phyloP scores from a whole-genome alignment of 805 yeast species.

The Blastobotrys attinorum region DNA sequence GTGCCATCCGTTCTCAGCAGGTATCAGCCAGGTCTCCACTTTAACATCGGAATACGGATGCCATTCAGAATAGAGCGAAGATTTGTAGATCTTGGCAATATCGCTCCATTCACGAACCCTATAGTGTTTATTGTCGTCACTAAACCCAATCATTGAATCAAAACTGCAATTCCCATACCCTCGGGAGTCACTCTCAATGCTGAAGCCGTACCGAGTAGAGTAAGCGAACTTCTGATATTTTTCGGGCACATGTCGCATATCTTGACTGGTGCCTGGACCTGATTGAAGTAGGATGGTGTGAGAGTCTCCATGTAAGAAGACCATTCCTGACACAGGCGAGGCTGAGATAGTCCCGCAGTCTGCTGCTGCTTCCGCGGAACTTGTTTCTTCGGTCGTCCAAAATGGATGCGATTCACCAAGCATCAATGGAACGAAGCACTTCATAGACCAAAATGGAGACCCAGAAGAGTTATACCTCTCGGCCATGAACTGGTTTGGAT shows the following conservation, averaged over 20 bases:
- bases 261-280: slow-evolving; percentile 9
- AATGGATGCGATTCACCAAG: slow-evolving; percentile 16
- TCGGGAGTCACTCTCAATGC: slow-evolving; percentile 13
- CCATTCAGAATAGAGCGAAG: slow-evolving; percentile 15
- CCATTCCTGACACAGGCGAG: slow-evolving; percentile 11
- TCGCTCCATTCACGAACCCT: slow-evolving; percentile 10
- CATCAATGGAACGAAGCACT: slow-evolving; percentile 17
- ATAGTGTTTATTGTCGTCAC: slow-evolving; percentile 14
- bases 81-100: slow-evolving; percentile 3
- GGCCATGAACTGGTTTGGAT: slow-evolving; percentile 21
- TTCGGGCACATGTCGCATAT: slow-evolving; percentile 11
- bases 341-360: background rate
- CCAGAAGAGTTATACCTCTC: slow-evolving; percentile 20
- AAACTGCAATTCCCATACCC: slow-evolving; percentile 11
- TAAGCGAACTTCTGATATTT: slow-evolving; percentile 24
- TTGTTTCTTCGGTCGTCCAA: slow-evolving; percentile 17
- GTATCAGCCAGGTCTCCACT: slow-evolving; percentile 18
- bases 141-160: slow-evolving; percentile 19
- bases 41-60: slow-evolving; percentile 14
- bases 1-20: slow-evolving; percentile 15
- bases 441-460: slow-evolving; percentile 24
- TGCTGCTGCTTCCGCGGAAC: background rate
- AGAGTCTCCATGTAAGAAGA: slow-evolving; percentile 5
- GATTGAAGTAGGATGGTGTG: slow-evolving; percentile 9
- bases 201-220: slow-evolving; percentile 19